Conservation (phyloP, 169 alveolate genomes). For the Eimeria zaria region DNA sequence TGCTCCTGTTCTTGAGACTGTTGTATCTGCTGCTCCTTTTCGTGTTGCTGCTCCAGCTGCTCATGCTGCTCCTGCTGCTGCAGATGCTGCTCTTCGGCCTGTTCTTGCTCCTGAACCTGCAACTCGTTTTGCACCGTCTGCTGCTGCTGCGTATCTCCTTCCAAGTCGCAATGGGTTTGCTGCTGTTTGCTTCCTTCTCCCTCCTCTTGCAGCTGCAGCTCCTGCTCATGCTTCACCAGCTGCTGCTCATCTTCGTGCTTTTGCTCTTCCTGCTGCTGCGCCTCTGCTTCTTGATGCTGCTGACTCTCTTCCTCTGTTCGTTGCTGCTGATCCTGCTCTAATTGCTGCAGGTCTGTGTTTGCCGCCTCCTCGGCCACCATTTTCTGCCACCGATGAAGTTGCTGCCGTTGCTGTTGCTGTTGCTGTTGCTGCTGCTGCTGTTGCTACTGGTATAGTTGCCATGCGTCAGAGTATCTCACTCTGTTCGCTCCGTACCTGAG, state of each 20-base stretch:
- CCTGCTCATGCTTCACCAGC: not conserved
- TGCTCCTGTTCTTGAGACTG: not conserved
- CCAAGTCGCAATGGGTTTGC: too few relatives aligned
- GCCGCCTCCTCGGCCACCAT: constrained; percentile 8
- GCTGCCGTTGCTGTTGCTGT: not conserved
- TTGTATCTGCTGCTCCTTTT: not conserved
- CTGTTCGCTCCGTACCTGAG: not conserved
- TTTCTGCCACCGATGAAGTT: not conserved
- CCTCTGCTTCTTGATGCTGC: too few relatives aligned
- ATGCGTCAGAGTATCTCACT: not conserved
- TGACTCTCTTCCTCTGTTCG: not conserved
- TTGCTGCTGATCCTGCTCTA: not conserved
- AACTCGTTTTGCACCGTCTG: not conserved
- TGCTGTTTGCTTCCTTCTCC: not conserved
- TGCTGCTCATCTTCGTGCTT: not conserved
- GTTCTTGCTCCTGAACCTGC: not conserved
- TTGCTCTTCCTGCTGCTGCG: not conserved
- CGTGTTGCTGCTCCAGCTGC: too few relatives aligned
- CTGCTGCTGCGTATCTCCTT: not conserved
- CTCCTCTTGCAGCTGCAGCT: not conserved
- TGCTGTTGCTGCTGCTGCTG: not conserved
- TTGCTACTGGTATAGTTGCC: not conserved
- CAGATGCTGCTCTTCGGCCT: not conserved
- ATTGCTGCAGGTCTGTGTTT: constrained; percentile 2
- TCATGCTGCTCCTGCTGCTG: not conserved